phyloP scores from a whole-genome alignment of 2,329 filamentous ascomycete species.

The Xylariaceae sp. region DNA sequence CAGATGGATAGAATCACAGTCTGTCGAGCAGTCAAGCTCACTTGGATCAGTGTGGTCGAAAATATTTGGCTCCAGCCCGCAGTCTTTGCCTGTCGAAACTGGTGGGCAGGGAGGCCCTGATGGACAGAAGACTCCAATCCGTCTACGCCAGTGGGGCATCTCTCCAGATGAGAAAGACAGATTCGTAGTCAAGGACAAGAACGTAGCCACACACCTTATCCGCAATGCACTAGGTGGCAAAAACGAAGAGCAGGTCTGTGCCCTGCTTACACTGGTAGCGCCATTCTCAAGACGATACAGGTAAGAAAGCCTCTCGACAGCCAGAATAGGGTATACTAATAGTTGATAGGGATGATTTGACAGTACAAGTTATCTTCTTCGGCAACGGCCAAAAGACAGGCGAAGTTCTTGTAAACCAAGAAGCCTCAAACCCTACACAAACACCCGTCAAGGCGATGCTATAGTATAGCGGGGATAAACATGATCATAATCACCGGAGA shows the following conservation, averaged over 20 bases:
- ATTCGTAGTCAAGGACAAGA: slow-evolving; percentile 94
- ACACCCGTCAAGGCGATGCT: slow-evolving; percentile 32
- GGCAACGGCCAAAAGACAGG: slow-evolving; percentile 75
- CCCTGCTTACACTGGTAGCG: slow-evolving; percentile 82
- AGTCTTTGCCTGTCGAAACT: slow-evolving; percentile 72
- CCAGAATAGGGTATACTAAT: slow-evolving; percentile 13
- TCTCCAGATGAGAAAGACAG: slow-evolving; percentile 67
- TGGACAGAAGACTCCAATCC: slow-evolving; percentile 83
- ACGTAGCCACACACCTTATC: slow-evolving; percentile 91
- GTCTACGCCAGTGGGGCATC: slow-evolving; percentile 87
- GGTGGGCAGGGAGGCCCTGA: slow-evolving; percentile 44
- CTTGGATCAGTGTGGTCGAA: slow-evolving; percentile 66
- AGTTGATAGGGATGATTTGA: slow-evolving; percentile 76
- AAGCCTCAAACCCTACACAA: slow-evolving; percentile 66
- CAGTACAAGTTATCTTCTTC: slow-evolving; percentile 98
- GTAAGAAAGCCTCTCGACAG: slow-evolving; percentile 44
- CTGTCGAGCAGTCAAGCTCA: slow-evolving; percentile 45
- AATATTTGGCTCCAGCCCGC: slow-evolving; percentile 50
- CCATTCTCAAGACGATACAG: slow-evolving; percentile 90
- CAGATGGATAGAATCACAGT: slow-evolving; percentile 88
- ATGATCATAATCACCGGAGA: no score
- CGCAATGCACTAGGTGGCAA: slow-evolving; percentile 91
- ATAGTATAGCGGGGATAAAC: no score
- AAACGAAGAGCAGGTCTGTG: slow-evolving; percentile 90
- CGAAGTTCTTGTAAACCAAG: slow-evolving; percentile 76